Evolutionary conservation across 2,329 filamentous ascomycete species (phyloP), one percentile per base, ranked within the genome.

Genomic region (Cercospora berteroae): DNA sequence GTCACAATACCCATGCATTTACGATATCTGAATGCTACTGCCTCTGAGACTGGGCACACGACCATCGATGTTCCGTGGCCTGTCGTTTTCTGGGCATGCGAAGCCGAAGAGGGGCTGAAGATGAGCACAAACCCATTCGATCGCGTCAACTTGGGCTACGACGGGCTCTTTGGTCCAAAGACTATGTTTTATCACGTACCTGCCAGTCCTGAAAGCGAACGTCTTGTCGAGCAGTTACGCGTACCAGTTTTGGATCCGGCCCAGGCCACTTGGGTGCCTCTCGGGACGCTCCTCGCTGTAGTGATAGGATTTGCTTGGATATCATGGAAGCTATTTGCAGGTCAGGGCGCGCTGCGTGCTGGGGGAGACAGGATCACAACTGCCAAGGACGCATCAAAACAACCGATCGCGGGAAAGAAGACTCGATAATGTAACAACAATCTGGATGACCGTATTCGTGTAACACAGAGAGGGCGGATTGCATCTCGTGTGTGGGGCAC

Each of bases 71-170:
- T 89, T 0, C 91, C 94, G 0, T 94, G 90, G 81, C 94, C 94
- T 0, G 86, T 87, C 0, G 86, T 97, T 0, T 97, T 97, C 82
- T 97, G 94, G 94, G 93, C 93, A 0, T 98, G 94, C 76, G 83
- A 86, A 7, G 86, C 89, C 0, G 85, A 87, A 9, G 85, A 87
- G 61, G 87, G 86, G 0, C 84, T 84, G 0, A 90, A 91, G 74
- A 91, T 94, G 79, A 79, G 86, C 0, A 86, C 84, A 5, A 97
- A 91, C 74, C 94, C 94, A 0, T 98, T 98, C 78, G 94, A 97
- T 77, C 84, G 92, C 5, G 82, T 85, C n/a, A 87, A 92, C 75
- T 74, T 97, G n/a, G 94, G 93, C 0, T 97, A 94, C 77, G 94
- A 97, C 71, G 87, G 85, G 0, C 79, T 96, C 8, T 97, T 97